Base-by-base conservation (phyloP, 352 stramenopile genomes). In the Phytophthora macrochlamydospora region DNA sequence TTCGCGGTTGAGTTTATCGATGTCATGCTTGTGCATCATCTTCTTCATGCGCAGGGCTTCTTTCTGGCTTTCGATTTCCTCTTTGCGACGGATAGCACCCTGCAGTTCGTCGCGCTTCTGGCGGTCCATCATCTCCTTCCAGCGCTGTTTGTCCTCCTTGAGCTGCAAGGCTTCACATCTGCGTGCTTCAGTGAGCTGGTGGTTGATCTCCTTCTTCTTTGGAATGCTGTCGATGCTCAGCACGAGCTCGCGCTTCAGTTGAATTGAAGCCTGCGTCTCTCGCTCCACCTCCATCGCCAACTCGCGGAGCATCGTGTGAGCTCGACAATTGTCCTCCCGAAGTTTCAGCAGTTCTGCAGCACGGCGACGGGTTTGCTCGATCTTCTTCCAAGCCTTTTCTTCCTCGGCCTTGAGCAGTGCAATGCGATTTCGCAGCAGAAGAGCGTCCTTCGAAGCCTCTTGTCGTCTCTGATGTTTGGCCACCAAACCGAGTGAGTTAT, bases 301-400 rank as follows among this genome's bases (percentile, higher is more conserved):
- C 38, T 91, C 86, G 32, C 81, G 83, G 55, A 92, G 64, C 57
- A 90, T 85, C 0, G 69, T 63, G 5, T 90, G 78, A n/a, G 82
- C 83, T 29, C 81, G 77, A 11, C 73, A 78, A 63, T 91, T 92
- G 58, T 85, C 78, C 51, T 92, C 71, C 18, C 85, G 83, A 28
- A 92, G 64, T 50, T 87, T 87, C 11, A 92, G 51, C 6, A 94
- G 67, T 65, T 94, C 87, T 12, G 81, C 71, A 32, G 87, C 83
- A 9, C 87, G 85, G 33, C 79, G 79, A 14, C 85, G 83, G 2
- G 87, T 94, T 59, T 94, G 87, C 71, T 94, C 85, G 42, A 95
- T 93, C 58, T 93, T 95, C 62, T 89, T 89, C 85, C 85, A 93
- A 18, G 87, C 85, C 48, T 92, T 92, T 24, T 92, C 83, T 51